phyloP scores from a whole-genome alignment of 139 green algal genomes.

The Coelastrella sp. region DNA sequence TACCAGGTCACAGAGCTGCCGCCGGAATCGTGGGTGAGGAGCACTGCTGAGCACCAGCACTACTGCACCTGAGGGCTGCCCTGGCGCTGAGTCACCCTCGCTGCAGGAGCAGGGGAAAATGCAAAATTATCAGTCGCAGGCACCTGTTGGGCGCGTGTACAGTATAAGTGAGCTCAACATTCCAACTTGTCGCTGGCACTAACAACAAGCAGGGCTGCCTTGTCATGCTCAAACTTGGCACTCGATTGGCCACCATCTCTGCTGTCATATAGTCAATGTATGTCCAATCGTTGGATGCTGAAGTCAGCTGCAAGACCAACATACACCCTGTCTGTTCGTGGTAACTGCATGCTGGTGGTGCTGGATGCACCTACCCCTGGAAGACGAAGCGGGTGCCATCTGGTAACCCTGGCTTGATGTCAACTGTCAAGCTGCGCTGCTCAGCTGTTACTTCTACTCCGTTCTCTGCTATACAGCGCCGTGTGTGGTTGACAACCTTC shows the following conservation, averaged over 20 bases:
- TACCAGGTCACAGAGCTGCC: slow-evolving; percentile 72
- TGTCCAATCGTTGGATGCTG: not conserved
- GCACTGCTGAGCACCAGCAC: slow-evolving; percentile 74
- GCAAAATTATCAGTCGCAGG: not conserved
- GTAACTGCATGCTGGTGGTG: not conserved
- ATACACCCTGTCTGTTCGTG: not conserved
- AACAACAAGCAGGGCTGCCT: too few species aligned
- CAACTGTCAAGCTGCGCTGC: slow-evolving; percentile 68
- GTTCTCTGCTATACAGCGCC: slow-evolving; percentile 61
- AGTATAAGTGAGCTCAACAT: not conserved
- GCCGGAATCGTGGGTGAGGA: slow-evolving; percentile 74
- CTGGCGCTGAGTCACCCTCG: slow-evolving; percentile 68
- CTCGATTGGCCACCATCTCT: too few species aligned
- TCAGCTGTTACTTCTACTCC: slow-evolving; percentile 60
- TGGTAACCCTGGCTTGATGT: slow-evolving; percentile 75
- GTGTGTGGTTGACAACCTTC: slow-evolving; percentile 78
- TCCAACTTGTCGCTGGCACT: not conserved
- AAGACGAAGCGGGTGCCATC: slow-evolving; percentile 85
- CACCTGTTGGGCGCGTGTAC: not conserved
- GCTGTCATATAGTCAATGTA: too few species aligned
- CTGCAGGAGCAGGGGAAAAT: slow-evolving; percentile 48
- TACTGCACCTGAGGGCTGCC: slow-evolving; percentile 65
- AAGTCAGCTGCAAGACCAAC: not conserved
- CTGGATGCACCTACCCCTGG: slow-evolving; percentile 59
- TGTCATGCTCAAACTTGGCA: too few species aligned